A percentile compares a stretch with the other conserved stretches of the same genome.
These are phyloP conservation scores for Thalassiosira profunda DNA, from an alignment of 108 stramenopile genomes.

Conservation along the genomic window DNA sequence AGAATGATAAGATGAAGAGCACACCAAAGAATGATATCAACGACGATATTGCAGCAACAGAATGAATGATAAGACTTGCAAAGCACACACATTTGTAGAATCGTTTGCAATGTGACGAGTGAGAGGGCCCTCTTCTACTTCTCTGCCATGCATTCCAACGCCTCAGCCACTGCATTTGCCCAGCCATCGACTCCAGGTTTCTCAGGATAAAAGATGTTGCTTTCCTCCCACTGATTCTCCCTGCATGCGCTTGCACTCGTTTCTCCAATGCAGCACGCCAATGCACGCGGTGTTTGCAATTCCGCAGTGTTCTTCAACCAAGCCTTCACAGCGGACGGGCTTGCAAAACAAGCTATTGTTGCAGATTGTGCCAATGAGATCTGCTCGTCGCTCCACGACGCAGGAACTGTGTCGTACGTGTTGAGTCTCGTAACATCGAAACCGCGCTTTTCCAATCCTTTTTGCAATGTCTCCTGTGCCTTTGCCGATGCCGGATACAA, in stretches of 20 bases:
- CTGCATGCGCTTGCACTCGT: constrained; percentile 79
- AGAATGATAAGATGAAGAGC: too few species aligned
- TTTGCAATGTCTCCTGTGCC: constrained; percentile 69
- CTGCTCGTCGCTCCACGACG: constrained; percentile 64
- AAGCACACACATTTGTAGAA: too few species aligned
- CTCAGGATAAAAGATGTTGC: constrained; percentile 79
- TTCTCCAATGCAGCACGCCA: constrained; percentile 89
- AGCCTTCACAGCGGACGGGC: constrained; percentile 83
- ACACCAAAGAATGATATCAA: too few species aligned
- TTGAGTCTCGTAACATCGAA: constrained; percentile 76
- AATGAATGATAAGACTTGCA: too few species aligned
- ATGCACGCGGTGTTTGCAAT: constrained; percentile 36
- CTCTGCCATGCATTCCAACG: constrained; percentile 17
- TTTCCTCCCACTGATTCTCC: constrained; percentile 62
- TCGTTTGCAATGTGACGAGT: too few species aligned
- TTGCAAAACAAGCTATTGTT: constrained; percentile 81
- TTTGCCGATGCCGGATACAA: constrained; percentile 87
- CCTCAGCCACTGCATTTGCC: constrained; percentile 53
- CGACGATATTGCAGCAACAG: too few species aligned
- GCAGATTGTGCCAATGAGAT: constrained; percentile 40
- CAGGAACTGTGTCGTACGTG: constrained; percentile 88
- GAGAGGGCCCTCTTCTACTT: too few species aligned
- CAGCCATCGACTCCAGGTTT: constrained; percentile 87
- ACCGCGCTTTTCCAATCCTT: constrained; percentile 62
- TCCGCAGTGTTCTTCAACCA: constrained; percentile 76